Evolutionary conservation across 208 protist genomes (phyloP).

Genomic region (Naegleria gruberi): DNA sequence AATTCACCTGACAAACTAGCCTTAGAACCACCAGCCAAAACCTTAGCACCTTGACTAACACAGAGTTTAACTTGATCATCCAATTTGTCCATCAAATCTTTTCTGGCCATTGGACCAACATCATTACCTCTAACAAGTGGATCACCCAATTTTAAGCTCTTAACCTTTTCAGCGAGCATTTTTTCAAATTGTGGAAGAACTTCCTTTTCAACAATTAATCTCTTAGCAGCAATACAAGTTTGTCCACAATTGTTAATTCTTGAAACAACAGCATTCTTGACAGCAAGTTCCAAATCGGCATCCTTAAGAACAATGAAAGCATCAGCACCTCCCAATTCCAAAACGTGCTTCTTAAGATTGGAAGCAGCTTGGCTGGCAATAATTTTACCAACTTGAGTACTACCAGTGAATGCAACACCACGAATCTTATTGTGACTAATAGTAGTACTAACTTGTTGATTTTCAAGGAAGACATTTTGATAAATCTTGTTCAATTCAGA

Average conservation of each 20-base stretch:
- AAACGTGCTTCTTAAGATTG: slow-evolving; percentile 50
- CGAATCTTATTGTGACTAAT: slow-evolving; percentile 58
- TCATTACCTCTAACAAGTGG: slow-evolving; percentile 44
- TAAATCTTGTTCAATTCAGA: background rate
- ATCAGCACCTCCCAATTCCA: slow-evolving; percentile 84
- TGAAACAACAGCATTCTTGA: background rate
- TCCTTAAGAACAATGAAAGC: slow-evolving; percentile 75
- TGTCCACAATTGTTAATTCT: slow-evolving; percentile 49
- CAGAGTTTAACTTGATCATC: slow-evolving; percentile 53
- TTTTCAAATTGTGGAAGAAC: slow-evolving; percentile 56
- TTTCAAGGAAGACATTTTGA: background rate
- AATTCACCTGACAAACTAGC: slow-evolving; percentile 29
- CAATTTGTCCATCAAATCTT: slow-evolving; percentile 43
- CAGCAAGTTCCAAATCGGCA: slow-evolving; percentile 57
- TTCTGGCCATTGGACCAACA: slow-evolving; percentile 62
- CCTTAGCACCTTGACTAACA: slow-evolving; percentile 50
- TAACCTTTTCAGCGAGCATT: slow-evolving; percentile 45
- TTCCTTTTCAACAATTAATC: slow-evolving; percentile 58
- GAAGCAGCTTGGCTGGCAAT: slow-evolving; percentile 51
- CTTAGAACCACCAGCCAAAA: slow-evolving; percentile 55
- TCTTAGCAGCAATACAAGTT: slow-evolving; percentile 70
- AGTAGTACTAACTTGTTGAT: background rate
- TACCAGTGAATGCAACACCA: slow-evolving; percentile 80
- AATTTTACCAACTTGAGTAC: slow-evolving; percentile 56
- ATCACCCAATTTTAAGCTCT: slow-evolving; percentile 57